A percentile compares a stretch with the other conserved stretches of the same genome.
Evolutionary conservation across 148 eudicot species (phyloP).

Genomic region (Cornus kousa): DNA sequence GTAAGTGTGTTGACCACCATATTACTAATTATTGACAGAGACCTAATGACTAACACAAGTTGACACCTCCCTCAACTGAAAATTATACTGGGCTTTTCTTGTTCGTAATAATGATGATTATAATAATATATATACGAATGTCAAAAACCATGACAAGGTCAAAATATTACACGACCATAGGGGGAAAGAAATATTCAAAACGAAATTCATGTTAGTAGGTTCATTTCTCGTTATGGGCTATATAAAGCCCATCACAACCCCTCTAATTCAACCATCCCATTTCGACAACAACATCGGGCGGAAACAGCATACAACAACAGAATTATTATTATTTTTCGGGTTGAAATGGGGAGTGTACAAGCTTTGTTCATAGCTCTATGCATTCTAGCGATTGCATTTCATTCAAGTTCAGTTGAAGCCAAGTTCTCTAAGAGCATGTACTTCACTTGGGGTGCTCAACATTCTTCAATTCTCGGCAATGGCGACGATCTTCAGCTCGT

Average conservation of each 20-base stretch:
- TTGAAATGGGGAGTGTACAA: slow-evolving; percentile 37
- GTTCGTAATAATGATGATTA: not conserved
- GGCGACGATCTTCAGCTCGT: slow-evolving; percentile 43
- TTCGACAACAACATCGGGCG: not conserved
- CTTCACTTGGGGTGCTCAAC: slow-evolving; percentile 47
- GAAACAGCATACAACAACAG: not conserved
- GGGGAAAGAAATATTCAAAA: not conserved
- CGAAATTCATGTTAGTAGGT: slow-evolving; percentile 5
- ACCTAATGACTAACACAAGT: not conserved
- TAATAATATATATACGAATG: not conserved
- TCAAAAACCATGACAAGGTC: slow-evolving; percentile 16
- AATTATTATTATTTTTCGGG: not conserved
- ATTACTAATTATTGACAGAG: not conserved
- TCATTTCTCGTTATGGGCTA: slow-evolving; percentile 16
- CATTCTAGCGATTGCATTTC: slow-evolving; percentile 24
- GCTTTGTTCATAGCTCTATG: slow-evolving; percentile 26
- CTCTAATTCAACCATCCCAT: slow-evolving; percentile 11
- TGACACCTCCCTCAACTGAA: not conserved
- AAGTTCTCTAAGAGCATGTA: slow-evolving; percentile 21
- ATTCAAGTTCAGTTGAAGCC: slow-evolving; percentile 36
- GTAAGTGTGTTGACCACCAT: not conserved
- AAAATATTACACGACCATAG: not conserved
- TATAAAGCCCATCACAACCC: slow-evolving; percentile 25
- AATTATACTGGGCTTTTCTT: not conserved
- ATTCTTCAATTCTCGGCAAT: slow-evolving; percentile 18